Evolutionary conservation across 257 asterid genomes (phyloP).

Genomic region (Paulownia fortunei): DNA sequence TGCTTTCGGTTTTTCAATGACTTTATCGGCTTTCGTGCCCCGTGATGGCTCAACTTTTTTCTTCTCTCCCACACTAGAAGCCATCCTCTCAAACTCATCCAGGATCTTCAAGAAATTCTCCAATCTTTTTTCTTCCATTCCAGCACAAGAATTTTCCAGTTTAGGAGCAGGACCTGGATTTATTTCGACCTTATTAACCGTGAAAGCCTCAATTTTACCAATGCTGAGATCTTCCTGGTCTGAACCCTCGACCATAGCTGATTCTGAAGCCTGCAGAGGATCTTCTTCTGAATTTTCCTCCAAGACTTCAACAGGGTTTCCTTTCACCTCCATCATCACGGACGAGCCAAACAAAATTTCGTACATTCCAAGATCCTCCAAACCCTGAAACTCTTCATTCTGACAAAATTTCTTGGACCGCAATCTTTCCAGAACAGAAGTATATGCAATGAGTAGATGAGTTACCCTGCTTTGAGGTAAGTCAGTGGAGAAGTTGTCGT

Average conservation of each 20-base stretch:
- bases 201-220: not conserved
- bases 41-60: conserved; percentile 25
- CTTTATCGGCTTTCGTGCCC: conserved; percentile 32
- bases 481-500: not conserved
- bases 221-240: not conserved
- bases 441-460: conserved; percentile 12
- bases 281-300: conserved; percentile 28
- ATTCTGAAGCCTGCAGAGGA: conserved; percentile 1
- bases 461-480: conserved; percentile 3
- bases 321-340: conserved; percentile 25
- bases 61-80: conserved; percentile 36
- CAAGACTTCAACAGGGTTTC: conserved; percentile 22
- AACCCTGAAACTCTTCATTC: conserved; percentile 15
- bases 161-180: conserved; percentile 2
- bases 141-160: not conserved
- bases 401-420: conserved; percentile 22
- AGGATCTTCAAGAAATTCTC: conserved; percentile 49
- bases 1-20: conserved; percentile 26
- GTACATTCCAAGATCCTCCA: conserved; percentile 58
- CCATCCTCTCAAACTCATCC: conserved; percentile 47
- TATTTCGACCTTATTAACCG: not conserved
- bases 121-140: conserved; percentile 43
- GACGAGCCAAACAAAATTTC: conserved; percentile 49
- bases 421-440: conserved; percentile 28
- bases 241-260: not conserved